Base-by-base conservation (phyloP, 2,329 filamentous ascomycete genomes). In the Cadophora gregata region DNA sequence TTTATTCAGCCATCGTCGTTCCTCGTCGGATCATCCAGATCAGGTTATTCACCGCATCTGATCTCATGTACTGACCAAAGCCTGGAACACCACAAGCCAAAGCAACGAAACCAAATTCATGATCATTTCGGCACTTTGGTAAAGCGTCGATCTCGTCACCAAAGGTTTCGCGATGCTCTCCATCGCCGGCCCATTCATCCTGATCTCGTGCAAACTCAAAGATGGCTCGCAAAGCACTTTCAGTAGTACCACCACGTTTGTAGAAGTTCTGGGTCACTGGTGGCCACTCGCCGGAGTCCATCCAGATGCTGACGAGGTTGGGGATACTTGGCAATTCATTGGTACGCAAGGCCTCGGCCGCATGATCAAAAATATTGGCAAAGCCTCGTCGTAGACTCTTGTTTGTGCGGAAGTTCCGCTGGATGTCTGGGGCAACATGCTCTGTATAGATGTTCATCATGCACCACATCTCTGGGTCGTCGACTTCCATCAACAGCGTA, bases 351-450 rank as follows among this genome's bases (percentile, higher is more conserved):
- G 71, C 73, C 16, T 69, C 65, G 4, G 70, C 71, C n/a, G 77
- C 71, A 61, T 77, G 71, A 45, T 65, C 4, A 66, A 77, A 79
- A 12, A 79, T 70, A 66, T 78, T 76, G 24, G 67, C 55, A 70
- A 79, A 80, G 12, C 74, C 77, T 65, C 76, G 69, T 56, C 76
- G 74, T 64, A 77, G 71, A 31, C 75, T 77, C 70, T 78, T 78
- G 70, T 78, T 79, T 19, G 75, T 77, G 45, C 38, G 65, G 48
- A 79, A 72, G 50, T 78, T 77, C 59, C 68, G 60, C 64, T 66
- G 66, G 64, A 77, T 63, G 56, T 71, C 58, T 1, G 64, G 69
- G 62, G 68, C 68, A 36, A 77, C 62, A 70, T 76, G 69, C 56
- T 58, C 59, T 48, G 74, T 63, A n/a, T 24, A 36, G 4, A 72